Base-by-base conservation (phyloP, 805 yeast species). In the Cyberlindnera galapagoensis region DNA sequence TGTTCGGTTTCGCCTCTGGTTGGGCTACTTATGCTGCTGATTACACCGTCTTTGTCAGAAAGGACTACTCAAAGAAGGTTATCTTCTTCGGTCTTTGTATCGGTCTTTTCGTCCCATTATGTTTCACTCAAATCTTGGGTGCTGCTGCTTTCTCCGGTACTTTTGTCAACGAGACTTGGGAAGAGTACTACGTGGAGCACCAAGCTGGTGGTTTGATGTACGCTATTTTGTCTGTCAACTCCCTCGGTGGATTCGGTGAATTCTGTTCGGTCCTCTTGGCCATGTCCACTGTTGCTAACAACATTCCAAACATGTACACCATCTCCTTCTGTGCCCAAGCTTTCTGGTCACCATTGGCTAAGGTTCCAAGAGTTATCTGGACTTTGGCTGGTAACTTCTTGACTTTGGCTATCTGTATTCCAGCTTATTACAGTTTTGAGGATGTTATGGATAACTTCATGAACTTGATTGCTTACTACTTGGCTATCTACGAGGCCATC, bases 1-100 rank as follows among this genome's bases (percentile, higher is more conserved):
- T 82, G 42, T 87, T 74, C 49, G 96, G 96, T 42, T 87, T 80
- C 52, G 94, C 95, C 31, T 74, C 95, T 34, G 96, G 96, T 42
- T 87, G 97, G 97, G 75, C 94, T 35, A 79, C 95, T 13, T 85
- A 79, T 48, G 92, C 96, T 18, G 76, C 94, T 32, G 97, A 87
- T 62, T 88, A 87, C 63, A 85, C 95, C 30, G 86, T 80, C 26
- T 88, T 85, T 64, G 85, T 82, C 72, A 84, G 81, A 44, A 65
- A 71, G 48, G 68, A 72, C 50, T 74, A 79, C 42, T 71, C 70
- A 57, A 63, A 74, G 26, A 42, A 45, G 52, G 77, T 65, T 52
- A 66, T 85, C 35, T 86, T 85, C 63, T 55, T 71, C 34, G 70
- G 76, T 42, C 74, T 87, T 35, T 56, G 73, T 38, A 42, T 59